Conservation (phyloP, 2,329 filamentous ascomycete genomes). For the Epicoccum sorghinum region DNA sequence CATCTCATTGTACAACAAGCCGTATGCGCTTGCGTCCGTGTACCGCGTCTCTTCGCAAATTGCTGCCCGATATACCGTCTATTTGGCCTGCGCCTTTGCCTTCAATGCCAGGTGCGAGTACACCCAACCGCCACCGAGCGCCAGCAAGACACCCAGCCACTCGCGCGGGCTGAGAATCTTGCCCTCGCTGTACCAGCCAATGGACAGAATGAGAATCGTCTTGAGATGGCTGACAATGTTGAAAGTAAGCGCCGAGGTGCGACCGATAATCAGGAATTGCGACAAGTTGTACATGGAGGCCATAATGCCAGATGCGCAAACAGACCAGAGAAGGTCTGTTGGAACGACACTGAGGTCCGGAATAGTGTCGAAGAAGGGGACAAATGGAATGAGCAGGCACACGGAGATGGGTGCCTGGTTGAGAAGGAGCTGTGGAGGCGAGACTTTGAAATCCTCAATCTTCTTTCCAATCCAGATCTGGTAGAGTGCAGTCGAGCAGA, state of each 20-base stretch:
- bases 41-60: not conserved
- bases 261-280: slow-evolving; percentile 52
- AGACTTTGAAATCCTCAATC: slow-evolving; percentile 54
- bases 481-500: slow-evolving; percentile 54
- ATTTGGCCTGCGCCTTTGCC: slow-evolving; percentile 42
- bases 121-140: slow-evolving; percentile 53
- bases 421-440: slow-evolving; percentile 52
- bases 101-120: slow-evolving; percentile 52
- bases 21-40: slow-evolving; percentile 7
- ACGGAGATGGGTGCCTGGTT: slow-evolving; percentile 56
- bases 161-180: slow-evolving; percentile 49
- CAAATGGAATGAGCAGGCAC: slow-evolving; percentile 51
- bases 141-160: slow-evolving; percentile 52
- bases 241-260: slow-evolving; percentile 49
- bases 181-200: slow-evolving; percentile 55
- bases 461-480: slow-evolving; percentile 59
- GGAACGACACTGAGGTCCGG: slow-evolving; percentile 48
- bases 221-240: slow-evolving; percentile 53
- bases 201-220: slow-evolving; percentile 54
- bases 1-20: slow-evolving; percentile 16
- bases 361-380: slow-evolving; percentile 53
- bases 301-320: slow-evolving; percentile 52
- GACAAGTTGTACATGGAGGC: slow-evolving; percentile 51
- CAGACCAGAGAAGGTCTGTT: slow-evolving; percentile 48
- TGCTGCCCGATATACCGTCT: slow-evolving; percentile 11